Evolutionary conservation across 2,329 filamentous ascomycete genomes (phyloP), one percentile per base, ranked within the genome.

Genomic region (Monilinia vaccinii-corymbosi): DNA sequence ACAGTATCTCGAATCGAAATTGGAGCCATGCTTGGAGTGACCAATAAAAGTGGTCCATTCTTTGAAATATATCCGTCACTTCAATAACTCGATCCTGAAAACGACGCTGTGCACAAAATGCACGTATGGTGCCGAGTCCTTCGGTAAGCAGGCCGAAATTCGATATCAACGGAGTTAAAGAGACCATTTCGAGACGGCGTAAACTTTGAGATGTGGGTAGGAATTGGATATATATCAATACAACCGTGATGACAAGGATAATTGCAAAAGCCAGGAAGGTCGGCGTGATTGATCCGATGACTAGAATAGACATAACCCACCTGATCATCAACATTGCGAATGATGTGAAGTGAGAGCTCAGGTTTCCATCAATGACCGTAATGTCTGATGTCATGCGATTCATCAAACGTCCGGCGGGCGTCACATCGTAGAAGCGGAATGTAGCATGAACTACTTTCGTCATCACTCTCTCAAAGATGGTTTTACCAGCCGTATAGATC

Each of bases 1-100:
- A 90, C 7, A 92, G 74, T 10, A 78, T 73, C 66, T 90, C 86
- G 60, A 94, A 93, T 14, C 91, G 84, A 68, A 88, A 91, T 71
- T 86, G 85, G 2, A 96, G 78, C 91, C 91, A 96, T 9, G 85
- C 84, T 65, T 95, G 90, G 47, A 95, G 79, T 61, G 86, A 89
- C 88, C 91, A 96, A 75, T 95, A 96, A 75, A 96, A 96, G 72
- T 97, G 92, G 68, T 97, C 92, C 81, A 96, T 94, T 71, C 91
- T 91, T 72, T 96, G 92, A 70, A 96, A 96, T 21, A 85, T 85
- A 69, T 96, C 91, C 0, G 91, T 91, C 0, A 91, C 91, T 2
- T 80, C 77, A 38, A 97, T 86, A 56, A 95, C 89, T 55, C 86
- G 82, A 63, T 85, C 81, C 69, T 95, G 90, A 69, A 96, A 96